Percentiles rank a stretch among this genome's conserved stretches.
Evolutionary conservation across 2,329 filamentous ascomycete species (phyloP).

Genomic region (Fusarium nurragi): DNA sequence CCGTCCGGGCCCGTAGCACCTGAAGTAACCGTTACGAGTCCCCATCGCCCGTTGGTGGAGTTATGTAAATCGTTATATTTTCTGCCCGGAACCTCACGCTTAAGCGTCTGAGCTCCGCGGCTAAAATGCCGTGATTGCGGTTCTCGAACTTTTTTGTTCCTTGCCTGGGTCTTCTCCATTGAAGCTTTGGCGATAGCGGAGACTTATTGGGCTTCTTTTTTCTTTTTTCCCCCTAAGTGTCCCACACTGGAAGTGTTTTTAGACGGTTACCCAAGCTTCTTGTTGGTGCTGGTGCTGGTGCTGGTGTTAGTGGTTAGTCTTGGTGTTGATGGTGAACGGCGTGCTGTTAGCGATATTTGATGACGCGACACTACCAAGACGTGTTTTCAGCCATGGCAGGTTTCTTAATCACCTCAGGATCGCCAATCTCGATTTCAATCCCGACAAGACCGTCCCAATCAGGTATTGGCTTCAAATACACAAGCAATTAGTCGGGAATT

Average conservation of each 20-base stretch:
- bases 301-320: background rate
- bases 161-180: slow-evolving; percentile 9
- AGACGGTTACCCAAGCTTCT: background rate
- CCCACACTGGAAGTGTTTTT: slow-evolving; percentile 10
- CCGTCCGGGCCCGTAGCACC: background rate
- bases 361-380: slow-evolving; percentile 24
- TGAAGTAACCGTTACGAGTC: slow-evolving; percentile 20
- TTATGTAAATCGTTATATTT: slow-evolving; percentile 28
- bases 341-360: slow-evolving; percentile 37
- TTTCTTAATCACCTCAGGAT: slow-evolving; percentile 25
- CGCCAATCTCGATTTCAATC: slow-evolving; percentile 41
- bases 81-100: slow-evolving; percentile 10
- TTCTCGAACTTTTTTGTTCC: background rate
- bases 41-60: slow-evolving; percentile 25
- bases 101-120: slow-evolving; percentile 9
- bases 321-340: background rate
- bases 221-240: slow-evolving; percentile 12
- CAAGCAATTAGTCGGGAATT: slow-evolving; percentile 27
- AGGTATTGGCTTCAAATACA: slow-evolving; percentile 18
- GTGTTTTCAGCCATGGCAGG: slow-evolving; percentile 21
- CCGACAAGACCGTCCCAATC: slow-evolving; percentile 26
- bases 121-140: background rate
- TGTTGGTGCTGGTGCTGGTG: background rate
- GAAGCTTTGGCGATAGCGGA: slow-evolving; percentile 17
- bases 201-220: background rate